Percentiles rank a stretch among this genome's conserved stretches.
Conservation (phyloP, 306 rosid species). For the Casuarina equisetifolia region DNA sequence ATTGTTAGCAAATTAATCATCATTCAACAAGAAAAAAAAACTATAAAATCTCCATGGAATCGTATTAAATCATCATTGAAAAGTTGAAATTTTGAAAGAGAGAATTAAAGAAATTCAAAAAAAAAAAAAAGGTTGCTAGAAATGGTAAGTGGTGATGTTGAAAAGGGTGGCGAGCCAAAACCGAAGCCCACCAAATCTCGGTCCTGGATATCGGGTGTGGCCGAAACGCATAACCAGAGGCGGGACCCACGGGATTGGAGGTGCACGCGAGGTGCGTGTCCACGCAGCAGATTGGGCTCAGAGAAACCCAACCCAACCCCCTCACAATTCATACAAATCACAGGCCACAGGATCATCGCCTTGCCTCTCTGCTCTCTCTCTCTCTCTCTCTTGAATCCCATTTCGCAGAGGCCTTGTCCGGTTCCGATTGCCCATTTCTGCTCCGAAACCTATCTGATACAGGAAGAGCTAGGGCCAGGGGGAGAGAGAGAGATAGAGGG, state of each 20-base stretch:
- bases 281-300: not conserved
- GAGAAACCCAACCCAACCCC: not conserved
- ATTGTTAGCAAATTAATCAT: no score
- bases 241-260: not conserved
- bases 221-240: no score
- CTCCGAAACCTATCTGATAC: constrained; percentile 5
- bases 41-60: no score
- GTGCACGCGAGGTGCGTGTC: constrained; percentile 1
- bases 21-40: no score
- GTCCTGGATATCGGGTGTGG: no score
- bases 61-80: no score
- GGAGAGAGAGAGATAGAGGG: constrained; percentile 15
- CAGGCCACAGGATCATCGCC: constrained; percentile 11
- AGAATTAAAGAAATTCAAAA: no score
- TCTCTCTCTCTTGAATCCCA: constrained; percentile 4
- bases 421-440: constrained; percentile 10
- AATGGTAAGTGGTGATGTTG: no score
- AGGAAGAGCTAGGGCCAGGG: not conserved
- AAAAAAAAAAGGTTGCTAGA: no score
- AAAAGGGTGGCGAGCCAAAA: no score
- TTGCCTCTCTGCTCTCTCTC: constrained; percentile 10
- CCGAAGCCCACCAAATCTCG: no score
- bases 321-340: constrained; percentile 8
- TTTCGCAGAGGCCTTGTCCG: constrained; percentile 19
- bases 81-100: no score